phyloP scores from a whole-genome alignment of 2,329 filamentous ascomycete species.

The Fusarium abutilonis region DNA sequence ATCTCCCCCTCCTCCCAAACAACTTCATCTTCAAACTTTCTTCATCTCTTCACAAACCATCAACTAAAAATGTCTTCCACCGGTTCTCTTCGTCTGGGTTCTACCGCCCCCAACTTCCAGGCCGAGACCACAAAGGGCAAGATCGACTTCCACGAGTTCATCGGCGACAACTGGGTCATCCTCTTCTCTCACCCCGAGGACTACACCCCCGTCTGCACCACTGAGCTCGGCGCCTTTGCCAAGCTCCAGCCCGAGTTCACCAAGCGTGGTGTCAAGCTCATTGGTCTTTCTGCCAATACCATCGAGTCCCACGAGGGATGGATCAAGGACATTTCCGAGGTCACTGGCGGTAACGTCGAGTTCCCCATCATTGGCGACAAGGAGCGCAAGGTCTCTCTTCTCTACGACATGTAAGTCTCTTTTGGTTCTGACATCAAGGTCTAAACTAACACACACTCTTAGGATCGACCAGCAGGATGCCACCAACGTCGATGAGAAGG shows the following conservation, averaged over 20 bases:
- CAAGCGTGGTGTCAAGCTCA: conserved; percentile 88
- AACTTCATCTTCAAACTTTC: neutral
- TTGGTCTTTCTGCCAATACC: conserved; percentile 89
- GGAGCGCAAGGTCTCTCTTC: conserved; percentile 76
- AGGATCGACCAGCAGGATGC: conserved; percentile 83
- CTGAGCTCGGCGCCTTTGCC: conserved; percentile 91
- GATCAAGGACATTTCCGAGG: conserved; percentile 89
- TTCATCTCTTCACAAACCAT: conserved; percentile 1
- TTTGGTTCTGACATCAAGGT: neutral
- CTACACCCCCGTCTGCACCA: conserved; percentile 96
- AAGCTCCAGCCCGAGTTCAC: conserved; percentile 89
- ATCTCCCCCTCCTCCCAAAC: neutral
- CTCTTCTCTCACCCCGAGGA: conserved; percentile 89
- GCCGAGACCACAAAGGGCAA: conserved; percentile 81
- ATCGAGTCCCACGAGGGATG: conserved; percentile 84
- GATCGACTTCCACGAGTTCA: conserved; percentile 85
- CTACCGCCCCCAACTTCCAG: conserved; percentile 81
- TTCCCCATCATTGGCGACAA: conserved; percentile 88
- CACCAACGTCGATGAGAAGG: conserved; percentile 82
- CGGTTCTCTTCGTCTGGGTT: conserved; percentile 68
- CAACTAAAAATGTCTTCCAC: conserved; percentile 45
- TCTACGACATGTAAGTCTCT: conserved; percentile 76
- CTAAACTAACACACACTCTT: conserved; percentile 17
- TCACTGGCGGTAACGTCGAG: conserved; percentile 72
- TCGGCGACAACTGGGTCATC: conserved; percentile 81